Base-by-base conservation (phyloP, 1,284 basidiomycete species). In the Trichosporon sp. region DNA sequence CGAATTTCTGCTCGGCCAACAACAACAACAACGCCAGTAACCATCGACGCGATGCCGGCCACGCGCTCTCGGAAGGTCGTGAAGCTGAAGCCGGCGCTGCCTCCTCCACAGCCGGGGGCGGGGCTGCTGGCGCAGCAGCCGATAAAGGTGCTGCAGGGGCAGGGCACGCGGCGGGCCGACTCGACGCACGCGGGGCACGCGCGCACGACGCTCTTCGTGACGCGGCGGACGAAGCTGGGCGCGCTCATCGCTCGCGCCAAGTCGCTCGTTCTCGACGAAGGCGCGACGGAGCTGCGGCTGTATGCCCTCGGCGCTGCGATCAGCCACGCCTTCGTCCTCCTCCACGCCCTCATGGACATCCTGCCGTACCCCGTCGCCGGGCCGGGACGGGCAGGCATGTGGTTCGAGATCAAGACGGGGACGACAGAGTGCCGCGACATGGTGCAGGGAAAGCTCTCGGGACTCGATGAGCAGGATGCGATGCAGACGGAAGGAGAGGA, bases 201-300 rank as follows among this genome's bases (percentile, higher is more conserved):
- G 78, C 88, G 91, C 80, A 92, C 91, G 75, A 85, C 87, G 70
- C 89, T 95, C 44, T 92, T 92, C 71, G 80, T 95, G 63, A 92
- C 92, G 72, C 88, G 93, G 62, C 91, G 90, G 78, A 92, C 91
- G 86, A 44, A 68, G 53, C 62, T 95, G 73, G 95, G 95, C 80
- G 92, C 92, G 23, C 86, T 78, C 56, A 70, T 82, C 7, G 68
- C 73, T 65, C 82, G 83, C 7, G 90, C 88, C 74, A 93, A 95
- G 76, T 97, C 91, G 90, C 87, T 99, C 47, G 87, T 91, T 23
- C 91, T 88, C 65, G 93, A 97, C 79, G 92, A 95, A 81, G 96
- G 96, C 4, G 56, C 56, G 4, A 91, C 90, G 72, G 88, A 87
- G 2, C 79, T 95, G 25, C 88, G 90, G 78, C 84, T 95, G 32